Evolutionary conservation across 1,284 basidiomycete genomes (phyloP), one percentile per base, ranked within the genome.

Genomic region (Moesziomyces aphidis): DNA sequence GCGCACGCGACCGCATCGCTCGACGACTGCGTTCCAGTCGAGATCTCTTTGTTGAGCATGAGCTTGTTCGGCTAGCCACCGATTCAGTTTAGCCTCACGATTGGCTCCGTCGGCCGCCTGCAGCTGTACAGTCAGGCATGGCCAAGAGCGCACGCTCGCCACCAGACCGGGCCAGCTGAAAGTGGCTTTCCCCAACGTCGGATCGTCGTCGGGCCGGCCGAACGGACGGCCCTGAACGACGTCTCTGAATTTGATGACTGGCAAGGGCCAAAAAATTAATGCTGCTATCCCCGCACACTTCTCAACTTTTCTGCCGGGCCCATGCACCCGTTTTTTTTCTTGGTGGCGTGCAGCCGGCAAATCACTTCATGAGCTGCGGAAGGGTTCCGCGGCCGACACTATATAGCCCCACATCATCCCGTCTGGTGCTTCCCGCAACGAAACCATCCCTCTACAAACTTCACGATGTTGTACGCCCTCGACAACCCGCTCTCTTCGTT

Each of bases 401-500:
- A 46, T 46, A 22, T 46, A 46, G 39, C 19, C 44, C 13, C 11
- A 13, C 44, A 7, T 23, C n/a, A 11, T 23, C 9, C 22, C 21
- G 21, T 15, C 39, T 28, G 26, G 26, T 7, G 26, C 4, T 28
- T 7, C n/a, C 39, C 15, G 7, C 6, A 19, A 6, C 39, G 17
- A 3, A 17, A 23, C 23, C n/a, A 46, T 23, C 3, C 17, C 17
- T 21, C 10, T 39, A 10, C 7, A 4, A 24, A 5, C 21, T 4
- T n/a, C 48, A 67, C 24, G 17, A 75, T 75, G 73, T 21, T 48
- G 15, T 68, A 64, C 42, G 56, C 76, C 4, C 68, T 77, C 53
- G 76, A 77, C 57, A 69, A 66, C 45, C 73, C 76, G 1, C 64
- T 53, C 5, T 63, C 63, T 4, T 75, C 73, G 7, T 57, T 71